phyloP scores from a whole-genome alignment of 2,329 filamentous ascomycete species.

The Pseudocercospora vitis region DNA sequence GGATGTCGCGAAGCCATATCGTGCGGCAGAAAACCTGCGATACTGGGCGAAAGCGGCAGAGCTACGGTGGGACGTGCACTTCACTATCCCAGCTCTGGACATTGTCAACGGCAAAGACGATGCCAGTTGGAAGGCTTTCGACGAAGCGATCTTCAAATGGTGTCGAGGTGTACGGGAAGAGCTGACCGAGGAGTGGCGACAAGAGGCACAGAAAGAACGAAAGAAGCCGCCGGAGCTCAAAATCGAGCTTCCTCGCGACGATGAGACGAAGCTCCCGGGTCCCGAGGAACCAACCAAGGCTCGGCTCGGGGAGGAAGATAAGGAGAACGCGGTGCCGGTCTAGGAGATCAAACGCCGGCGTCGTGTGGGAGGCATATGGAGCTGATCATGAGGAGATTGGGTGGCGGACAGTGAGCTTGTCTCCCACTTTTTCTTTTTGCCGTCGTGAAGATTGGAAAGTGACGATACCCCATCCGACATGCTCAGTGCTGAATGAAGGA shows the following conservation, averaged over 20 bases:
- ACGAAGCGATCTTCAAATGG: constrained; percentile 80
- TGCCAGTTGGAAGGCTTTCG: constrained; percentile 73
- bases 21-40: constrained; percentile 86
- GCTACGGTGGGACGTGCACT: constrained; percentile 82
- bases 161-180: constrained; percentile 79
- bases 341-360: constrained; percentile 12
- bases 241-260: constrained; percentile 26
- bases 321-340: constrained; percentile 19
- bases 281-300: constrained; percentile 12
- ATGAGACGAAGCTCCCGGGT: constrained; percentile 1
- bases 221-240: constrained; percentile 34
- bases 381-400: not conserved
- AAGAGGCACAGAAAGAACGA: constrained; percentile 29
- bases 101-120: constrained; percentile 73
- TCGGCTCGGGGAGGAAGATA: constrained; percentile 11
- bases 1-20: constrained; percentile 94
- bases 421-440: not conserved
- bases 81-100: constrained; percentile 81
- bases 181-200: constrained; percentile 69
- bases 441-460: constrained; percentile 6
- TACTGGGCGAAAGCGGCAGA: constrained; percentile 97
- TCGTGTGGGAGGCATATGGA: constrained; percentile 2
- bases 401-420: not conserved
- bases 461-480: constrained; percentile 7
- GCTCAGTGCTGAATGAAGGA: not conserved